phyloP scores from a whole-genome alignment of 176 grass and related monocot genomes.

The Dactylis glomerata region DNA sequence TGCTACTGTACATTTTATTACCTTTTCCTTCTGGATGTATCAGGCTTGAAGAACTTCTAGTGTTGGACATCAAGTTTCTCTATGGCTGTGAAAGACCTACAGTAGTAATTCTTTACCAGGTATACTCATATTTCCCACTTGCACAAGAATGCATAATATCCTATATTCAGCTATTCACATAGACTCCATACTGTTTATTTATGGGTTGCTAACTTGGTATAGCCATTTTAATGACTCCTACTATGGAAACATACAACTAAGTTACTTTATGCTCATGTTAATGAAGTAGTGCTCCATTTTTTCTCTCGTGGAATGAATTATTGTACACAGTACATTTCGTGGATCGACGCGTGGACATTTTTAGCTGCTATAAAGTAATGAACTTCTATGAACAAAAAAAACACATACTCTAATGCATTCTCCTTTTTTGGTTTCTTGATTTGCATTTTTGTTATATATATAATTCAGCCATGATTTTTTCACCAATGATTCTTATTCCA shows the following conservation, averaged over 20 bases:
- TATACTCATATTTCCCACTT: not conserved
- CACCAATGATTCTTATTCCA: constrained; percentile 2
- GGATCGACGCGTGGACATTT: not conserved
- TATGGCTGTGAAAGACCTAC: constrained; percentile 62
- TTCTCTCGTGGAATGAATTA: not conserved
- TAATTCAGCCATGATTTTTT: not conserved
- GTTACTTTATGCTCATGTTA: not conserved
- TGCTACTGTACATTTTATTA: not conserved
- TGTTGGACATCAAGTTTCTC: constrained; percentile 73
- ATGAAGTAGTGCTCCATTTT: not conserved
- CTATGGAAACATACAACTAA: not conserved
- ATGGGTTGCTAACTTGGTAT: not conserved
- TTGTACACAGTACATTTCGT: not conserved
- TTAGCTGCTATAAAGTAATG: not conserved
- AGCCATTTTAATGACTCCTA: not conserved
- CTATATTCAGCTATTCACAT: not conserved
- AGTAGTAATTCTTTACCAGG: constrained; percentile 65
- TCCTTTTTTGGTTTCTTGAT: not conserved
- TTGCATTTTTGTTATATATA: not conserved
- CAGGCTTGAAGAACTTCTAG: constrained; percentile 73
- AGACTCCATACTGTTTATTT: not conserved
- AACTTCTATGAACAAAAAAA: not conserved
- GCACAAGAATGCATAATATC: constrained; percentile 11
- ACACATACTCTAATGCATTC: not conserved
- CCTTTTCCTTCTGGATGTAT: not conserved